Evolutionary conservation across 768 basidiomycete species (phyloP), one percentile per base, ranked within the genome.

Genomic region (Kwoniella europaea): DNA sequence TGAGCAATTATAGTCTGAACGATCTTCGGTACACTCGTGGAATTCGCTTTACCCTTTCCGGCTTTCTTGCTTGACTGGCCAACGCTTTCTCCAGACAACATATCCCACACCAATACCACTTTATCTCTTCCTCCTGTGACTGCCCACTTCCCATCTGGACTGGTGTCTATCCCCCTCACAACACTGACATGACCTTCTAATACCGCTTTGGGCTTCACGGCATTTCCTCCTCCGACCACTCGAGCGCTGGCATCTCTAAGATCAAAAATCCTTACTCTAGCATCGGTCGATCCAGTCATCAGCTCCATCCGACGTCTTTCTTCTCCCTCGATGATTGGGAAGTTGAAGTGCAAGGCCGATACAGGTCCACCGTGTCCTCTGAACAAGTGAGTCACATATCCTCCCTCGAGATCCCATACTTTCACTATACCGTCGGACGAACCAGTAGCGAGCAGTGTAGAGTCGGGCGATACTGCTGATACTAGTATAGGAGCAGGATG

Each of bases 321-420:
- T 7, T 74, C 74, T 12, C 70, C 73, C 29, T 59, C 22, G 6
- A 43, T 58, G 87, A 84, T 43, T 85, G 90, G 90, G 76, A 91
- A 92, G 82, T 90, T 91, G 85, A 95, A 99, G 27, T 88, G 85
- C 70, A 98, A 85, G 16, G 96, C 94, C 74, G 91, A 92, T 81
- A 99, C 91, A 70, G 97, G 92, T n/a, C 97, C 97, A 4, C 95
- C 97, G 80, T 98, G 97, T 2, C 95, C 96, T 78, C 91, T 92
- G 87, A 96, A 94, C 13, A 94, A 87, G 82, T 99, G 97, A 0
- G 97, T 99, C 42, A 92, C 89, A 81, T 90, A 94, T 43, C 94
- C 95, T 27, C 90, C 90, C 3, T 87, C 84, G 57, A 94, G 89
- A 82, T 97, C 91, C 94, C 94, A 98, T 10, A 99, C 93, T 86